Percentiles rank a stretch among this genome's conserved stretches.
Evolutionary conservation across 768 basidiomycete species (phyloP).

Genomic region (Rhodotorula paludigena): DNA sequence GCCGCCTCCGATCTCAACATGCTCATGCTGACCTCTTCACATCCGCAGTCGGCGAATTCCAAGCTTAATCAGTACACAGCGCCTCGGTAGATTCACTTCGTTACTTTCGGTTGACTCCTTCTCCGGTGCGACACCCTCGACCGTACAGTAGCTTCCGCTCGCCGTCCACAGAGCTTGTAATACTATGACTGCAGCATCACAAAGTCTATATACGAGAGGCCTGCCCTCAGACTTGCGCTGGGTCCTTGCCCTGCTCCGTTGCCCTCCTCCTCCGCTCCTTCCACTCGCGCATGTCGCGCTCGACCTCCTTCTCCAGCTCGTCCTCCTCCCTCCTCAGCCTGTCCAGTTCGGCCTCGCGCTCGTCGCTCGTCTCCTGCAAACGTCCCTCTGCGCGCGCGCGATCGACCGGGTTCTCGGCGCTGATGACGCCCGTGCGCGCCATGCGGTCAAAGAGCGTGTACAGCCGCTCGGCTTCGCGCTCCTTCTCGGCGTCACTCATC

Average conservation of each 20-base stretch:
- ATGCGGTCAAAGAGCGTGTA: slow-evolving; percentile 87
- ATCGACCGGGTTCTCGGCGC: slow-evolving; percentile 54
- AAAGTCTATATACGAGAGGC: too few relatives aligned
- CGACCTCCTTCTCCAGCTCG: slow-evolving; percentile 39
- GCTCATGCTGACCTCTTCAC: neutral
- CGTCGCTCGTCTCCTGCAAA: slow-evolving; percentile 34
- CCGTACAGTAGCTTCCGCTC: neutral
- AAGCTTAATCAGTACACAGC: too few relatives aligned
- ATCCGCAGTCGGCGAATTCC: slow-evolving; percentile 20
- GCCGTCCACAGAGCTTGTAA: neutral
- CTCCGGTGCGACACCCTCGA: too few relatives aligned
- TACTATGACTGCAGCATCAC: neutral
- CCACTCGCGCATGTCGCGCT: slow-evolving; percentile 39
- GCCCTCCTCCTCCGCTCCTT: slow-evolving; percentile 15
- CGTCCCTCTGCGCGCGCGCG: slow-evolving; percentile 31
- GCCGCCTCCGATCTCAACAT: too few relatives aligned
- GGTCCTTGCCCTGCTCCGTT: neutral
- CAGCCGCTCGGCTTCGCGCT: slow-evolving; percentile 82
- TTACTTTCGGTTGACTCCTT: too few relatives aligned
- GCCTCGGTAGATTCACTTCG: fast-evolving
- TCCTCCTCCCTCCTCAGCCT: slow-evolving; percentile 26
- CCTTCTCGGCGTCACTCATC: slow-evolving; percentile 96
- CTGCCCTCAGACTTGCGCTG: neutral
- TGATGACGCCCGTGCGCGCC: slow-evolving; percentile 61
- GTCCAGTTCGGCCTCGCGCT: slow-evolving; percentile 24